These are phyloP conservation scores for Hymenoscyphus linearis DNA, from an alignment of 2,329 filamentous ascomycete genomes.

Conservation along the genomic window DNA sequence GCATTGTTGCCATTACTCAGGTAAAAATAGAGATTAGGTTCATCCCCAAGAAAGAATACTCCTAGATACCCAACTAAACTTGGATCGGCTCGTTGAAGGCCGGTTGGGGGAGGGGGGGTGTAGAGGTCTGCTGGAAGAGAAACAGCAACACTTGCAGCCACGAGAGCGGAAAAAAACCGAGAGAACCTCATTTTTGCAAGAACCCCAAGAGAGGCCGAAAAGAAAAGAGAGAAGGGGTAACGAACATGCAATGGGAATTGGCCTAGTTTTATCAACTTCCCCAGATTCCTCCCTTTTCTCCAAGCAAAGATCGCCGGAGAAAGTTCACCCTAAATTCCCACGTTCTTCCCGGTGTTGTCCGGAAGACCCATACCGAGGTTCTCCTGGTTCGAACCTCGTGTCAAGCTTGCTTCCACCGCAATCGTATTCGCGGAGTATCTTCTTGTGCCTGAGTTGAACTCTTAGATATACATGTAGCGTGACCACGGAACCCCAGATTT, in stretches of 20 bases:
- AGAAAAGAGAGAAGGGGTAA: background rate
- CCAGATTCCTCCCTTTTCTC: background rate
- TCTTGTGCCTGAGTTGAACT: background rate
- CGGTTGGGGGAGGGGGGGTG: background rate
- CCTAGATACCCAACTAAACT: conserved; percentile 47
- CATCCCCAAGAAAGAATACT: conserved; percentile 49
- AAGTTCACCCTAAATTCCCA: background rate
- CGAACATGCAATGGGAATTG: background rate
- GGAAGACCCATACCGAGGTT: background rate
- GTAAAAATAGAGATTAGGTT: conserved; percentile 50
- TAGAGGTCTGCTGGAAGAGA: conserved; percentile 1
- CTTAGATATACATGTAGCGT: background rate
- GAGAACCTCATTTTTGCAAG: conserved; percentile 7
- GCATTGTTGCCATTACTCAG: conserved; percentile 48
- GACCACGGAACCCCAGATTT: background rate
- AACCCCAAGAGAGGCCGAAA: background rate
- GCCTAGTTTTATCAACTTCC: background rate
- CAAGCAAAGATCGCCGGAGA: background rate
- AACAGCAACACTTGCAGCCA: conserved; percentile 3
- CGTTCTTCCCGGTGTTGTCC: background rate
- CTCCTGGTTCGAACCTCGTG: background rate
- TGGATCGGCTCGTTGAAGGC: conserved; percentile 24
- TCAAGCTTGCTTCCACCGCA: background rate
- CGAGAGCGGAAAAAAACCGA: background rate
- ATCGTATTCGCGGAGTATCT: background rate